Evolutionary conservation across 129 eudicot genomes (phyloP), one percentile per base, ranked within the genome.

Genomic region (Flaveria sonorensis): DNA sequence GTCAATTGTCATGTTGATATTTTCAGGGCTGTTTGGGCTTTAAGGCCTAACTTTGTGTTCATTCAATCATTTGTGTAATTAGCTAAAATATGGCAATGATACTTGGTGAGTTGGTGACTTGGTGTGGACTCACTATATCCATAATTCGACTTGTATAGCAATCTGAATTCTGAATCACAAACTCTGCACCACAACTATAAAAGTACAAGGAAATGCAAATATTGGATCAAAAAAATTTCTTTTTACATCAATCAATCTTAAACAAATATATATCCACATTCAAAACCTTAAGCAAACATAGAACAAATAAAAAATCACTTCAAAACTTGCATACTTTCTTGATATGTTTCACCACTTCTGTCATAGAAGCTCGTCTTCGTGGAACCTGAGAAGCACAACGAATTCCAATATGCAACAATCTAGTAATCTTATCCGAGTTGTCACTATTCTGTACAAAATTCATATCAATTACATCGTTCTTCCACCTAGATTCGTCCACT

Each of bases 301-400:
- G 30, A n/a, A 15, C 14, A 47, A 7, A 62, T 62, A 45, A 4
- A 48, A 2, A 45, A 10, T 45, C 18, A 13, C 69, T 66, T 74
- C 71, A 80, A 73, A 66, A 50, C 51, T 19, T 73, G 70, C 85
- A 79, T 70, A 87, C 79, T 84, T 73, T 83, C 75, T 71, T 78
- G 14, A 87, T 62, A 20, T 74, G 82, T 47, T 69, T 61, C 0
- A 42, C 69, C 47, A 87, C 85, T 69, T 72, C 84, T 11, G 48
- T 30, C 83, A 87, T 87, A 11, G 83, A 42, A 47, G 77, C 83
- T 24, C 89, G 83, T 30, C 83, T 69, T 11, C 75, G 79, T 1
- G 85, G 89, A 74, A 76, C 66, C 26, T 64, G 81, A 80, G 87
- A 72, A 67, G 87, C 82, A 81, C 92, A 87, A 39, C 74, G 79